These are phyloP conservation scores for Cryphonectria japonica DNA, from an alignment of 2,329 filamentous ascomycete genomes.

Conservation along the genomic window DNA sequence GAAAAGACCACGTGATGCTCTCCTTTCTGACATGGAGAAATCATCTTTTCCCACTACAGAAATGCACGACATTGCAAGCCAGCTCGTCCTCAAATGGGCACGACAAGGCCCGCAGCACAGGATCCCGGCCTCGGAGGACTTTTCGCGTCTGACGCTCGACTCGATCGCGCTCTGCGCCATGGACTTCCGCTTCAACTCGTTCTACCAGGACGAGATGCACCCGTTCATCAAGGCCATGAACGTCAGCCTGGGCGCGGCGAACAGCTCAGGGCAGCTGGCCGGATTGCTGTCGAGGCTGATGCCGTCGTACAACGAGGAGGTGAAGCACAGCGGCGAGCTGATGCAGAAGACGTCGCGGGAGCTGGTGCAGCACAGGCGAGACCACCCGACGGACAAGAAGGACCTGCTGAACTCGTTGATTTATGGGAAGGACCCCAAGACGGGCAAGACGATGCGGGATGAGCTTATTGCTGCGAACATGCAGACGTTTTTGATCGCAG, in stretches of 20 bases:
- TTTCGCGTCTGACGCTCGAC: constrained; percentile 44
- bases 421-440: constrained; percentile 53
- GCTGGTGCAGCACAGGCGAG: constrained; percentile 50
- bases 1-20: no score
- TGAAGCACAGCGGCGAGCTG: constrained; percentile 39
- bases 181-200: constrained; percentile 61
- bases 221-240: constrained; percentile 60
- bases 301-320: constrained; percentile 31
- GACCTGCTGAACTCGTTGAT: constrained; percentile 59
- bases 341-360: constrained; percentile 48
- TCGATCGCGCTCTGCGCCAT: constrained; percentile 40
- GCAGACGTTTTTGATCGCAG: constrained; percentile 41
- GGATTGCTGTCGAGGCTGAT: constrained; percentile 24
- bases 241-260: constrained; percentile 25
- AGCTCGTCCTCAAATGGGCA: constrained; percentile 37
- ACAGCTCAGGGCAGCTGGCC: constrained; percentile 21
- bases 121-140: constrained; percentile 58
- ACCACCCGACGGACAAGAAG: constrained; percentile 48
- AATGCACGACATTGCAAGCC: constrained; percentile 31
- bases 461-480: constrained; percentile 50
- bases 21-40: background rate
- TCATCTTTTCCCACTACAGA: constrained; percentile 26
- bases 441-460: constrained; percentile 51
- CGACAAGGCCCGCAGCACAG: constrained; percentile 32
- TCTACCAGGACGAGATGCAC: constrained; percentile 60